phyloP scores from a whole-genome alignment of 2,329 filamentous ascomycete species.

The Fusarium piperis region DNA sequence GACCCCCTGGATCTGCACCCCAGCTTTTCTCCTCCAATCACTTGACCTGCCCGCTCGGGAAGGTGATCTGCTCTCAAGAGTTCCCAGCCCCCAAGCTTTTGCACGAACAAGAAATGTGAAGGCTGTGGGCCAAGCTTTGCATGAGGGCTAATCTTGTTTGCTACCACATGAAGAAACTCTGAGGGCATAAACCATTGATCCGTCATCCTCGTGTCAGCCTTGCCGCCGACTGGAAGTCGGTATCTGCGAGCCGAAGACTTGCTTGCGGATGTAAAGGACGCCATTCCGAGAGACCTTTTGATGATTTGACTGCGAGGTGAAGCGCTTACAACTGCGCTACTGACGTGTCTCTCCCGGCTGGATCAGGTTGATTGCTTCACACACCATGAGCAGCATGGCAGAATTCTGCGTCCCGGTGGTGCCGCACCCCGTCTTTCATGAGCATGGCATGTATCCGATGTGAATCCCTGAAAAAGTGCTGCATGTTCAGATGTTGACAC shows the following conservation, averaged over 20 bases:
- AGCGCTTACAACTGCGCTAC: background rate
- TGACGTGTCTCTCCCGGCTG: background rate
- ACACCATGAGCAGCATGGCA: background rate
- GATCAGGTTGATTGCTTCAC: background rate
- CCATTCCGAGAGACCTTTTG: background rate
- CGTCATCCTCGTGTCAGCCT: background rate
- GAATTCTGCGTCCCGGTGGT: background rate
- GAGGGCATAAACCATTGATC: background rate
- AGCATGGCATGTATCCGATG: background rate
- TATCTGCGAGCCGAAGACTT: background rate
- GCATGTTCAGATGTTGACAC: background rate
- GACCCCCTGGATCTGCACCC: slow-evolving; percentile 37
- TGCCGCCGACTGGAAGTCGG: background rate
- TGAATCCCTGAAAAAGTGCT: background rate
- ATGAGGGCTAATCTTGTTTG: background rate
- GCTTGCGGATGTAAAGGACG: background rate
- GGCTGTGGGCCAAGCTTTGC: background rate
- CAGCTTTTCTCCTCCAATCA: slow-evolving; percentile 39
- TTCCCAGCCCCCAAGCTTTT: slow-evolving; percentile 1
- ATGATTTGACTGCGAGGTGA: background rate
- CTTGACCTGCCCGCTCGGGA: slow-evolving; percentile 28
- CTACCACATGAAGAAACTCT: background rate
- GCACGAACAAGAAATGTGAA: slow-evolving; percentile 1
- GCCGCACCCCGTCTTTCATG: background rate
- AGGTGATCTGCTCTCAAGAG: slow-evolving; percentile 12